Evolutionary conservation across 2,329 filamentous ascomycete species (phyloP).

Genomic region (Claviceps arundinis): DNA sequence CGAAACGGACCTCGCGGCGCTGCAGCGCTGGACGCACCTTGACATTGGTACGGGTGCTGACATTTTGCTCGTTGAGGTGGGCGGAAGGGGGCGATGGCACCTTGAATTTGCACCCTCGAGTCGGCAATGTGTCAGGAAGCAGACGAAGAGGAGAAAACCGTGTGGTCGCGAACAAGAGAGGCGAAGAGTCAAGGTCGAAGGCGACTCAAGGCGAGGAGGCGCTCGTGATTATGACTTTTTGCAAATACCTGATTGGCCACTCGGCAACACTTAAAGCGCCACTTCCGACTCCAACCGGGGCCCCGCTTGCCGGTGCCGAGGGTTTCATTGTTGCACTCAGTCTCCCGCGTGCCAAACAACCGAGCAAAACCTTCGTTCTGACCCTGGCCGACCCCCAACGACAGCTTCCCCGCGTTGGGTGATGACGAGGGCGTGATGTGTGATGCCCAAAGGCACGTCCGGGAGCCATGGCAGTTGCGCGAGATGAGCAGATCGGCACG

Average conservation of each 20-base stretch:
- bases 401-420: too few species aligned
- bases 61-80: conserved; percentile 13
- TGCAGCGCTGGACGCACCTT: conserved; percentile 25
- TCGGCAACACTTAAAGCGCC: background rate
- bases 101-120: background rate
- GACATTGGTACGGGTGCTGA: conserved; percentile 24
- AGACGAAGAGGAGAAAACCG: background rate
- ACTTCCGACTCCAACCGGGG: conserved; percentile 1
- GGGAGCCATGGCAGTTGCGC: too few species aligned
- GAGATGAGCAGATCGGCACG: too few species aligned
- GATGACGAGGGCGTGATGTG: too few species aligned
- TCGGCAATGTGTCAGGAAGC: background rate
- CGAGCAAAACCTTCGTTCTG: too few species aligned
- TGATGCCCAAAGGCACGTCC: too few species aligned
- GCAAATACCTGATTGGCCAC: conserved; percentile 5
- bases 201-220: background rate
- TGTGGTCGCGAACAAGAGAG: background rate
- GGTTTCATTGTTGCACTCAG: too few species aligned
- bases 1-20: conserved; percentile 16
- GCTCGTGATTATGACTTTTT: conserved; percentile 4
- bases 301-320: background rate
- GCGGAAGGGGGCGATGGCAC: background rate
- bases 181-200: background rate
- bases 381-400: too few species aligned
- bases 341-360: too few species aligned